phyloP scores from a whole-genome alignment of 2,329 filamentous ascomycete species.

The Paraphoma chrysanthemicola region DNA sequence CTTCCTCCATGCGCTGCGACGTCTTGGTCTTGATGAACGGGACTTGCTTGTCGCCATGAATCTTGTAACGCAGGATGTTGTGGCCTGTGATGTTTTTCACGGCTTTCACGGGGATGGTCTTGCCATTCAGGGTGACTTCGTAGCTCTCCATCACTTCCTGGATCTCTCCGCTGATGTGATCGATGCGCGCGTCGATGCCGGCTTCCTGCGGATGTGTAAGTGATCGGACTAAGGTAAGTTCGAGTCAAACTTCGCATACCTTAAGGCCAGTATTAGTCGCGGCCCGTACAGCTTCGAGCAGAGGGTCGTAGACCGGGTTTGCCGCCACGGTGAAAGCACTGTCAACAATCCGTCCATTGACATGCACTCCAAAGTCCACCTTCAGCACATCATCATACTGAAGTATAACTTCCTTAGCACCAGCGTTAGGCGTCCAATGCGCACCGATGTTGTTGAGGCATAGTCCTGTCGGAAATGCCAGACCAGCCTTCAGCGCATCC shows the following conservation, averaged over 20 bases:
- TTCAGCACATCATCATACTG: slow-evolving; percentile 77
- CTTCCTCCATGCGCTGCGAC: slow-evolving; percentile 95
- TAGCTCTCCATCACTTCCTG: slow-evolving; percentile 94
- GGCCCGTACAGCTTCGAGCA: slow-evolving; percentile 69
- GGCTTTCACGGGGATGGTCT: slow-evolving; percentile 77
- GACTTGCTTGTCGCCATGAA: slow-evolving; percentile 91
- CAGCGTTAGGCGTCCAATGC: slow-evolving; percentile 85
- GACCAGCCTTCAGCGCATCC: slow-evolving; percentile 77
- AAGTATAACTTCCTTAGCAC: slow-evolving; percentile 79
- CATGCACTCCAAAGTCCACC: slow-evolving; percentile 73
- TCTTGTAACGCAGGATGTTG: slow-evolving; percentile 86
- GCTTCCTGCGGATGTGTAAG: slow-evolving; percentile 66
- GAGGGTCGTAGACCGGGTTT: slow-evolving; percentile 70
- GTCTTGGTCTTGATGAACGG: slow-evolving; percentile 88
- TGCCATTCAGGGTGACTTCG: slow-evolving; percentile 80
- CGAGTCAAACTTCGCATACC: slow-evolving; percentile 49
- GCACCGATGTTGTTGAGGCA: slow-evolving; percentile 84
- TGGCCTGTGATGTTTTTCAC: slow-evolving; percentile 91
- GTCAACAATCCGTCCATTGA: slow-evolving; percentile 75
- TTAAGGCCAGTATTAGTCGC: slow-evolving; percentile 77
- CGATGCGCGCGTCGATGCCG: slow-evolving; percentile 87
- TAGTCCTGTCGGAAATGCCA: slow-evolving; percentile 85
- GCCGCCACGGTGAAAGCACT: slow-evolving; percentile 74
- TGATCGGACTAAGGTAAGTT: not conserved
- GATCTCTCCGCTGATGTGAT: slow-evolving; percentile 82